Evolutionary conservation across 208 protist genomes (phyloP), one percentile per base, ranked within the genome.

Genomic region (Cochliopodium minus): DNA sequence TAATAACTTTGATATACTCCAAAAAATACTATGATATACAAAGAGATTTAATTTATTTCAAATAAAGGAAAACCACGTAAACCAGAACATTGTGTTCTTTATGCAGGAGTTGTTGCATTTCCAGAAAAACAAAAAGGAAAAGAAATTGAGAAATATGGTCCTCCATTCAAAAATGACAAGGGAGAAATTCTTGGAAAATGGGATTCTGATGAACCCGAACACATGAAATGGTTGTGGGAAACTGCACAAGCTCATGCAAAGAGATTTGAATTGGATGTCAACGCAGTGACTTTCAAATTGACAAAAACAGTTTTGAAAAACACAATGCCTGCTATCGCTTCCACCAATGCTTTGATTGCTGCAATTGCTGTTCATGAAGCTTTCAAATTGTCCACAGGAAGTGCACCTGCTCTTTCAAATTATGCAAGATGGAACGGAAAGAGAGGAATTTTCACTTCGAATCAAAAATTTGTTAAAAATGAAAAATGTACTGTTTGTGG

Each of bases 291-390:
- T 35, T 79, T 79, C 11, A 46, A 65, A 15, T 84, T 93, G 32
- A 83, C 83, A 10, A 70, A 86, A 55, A 88, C 89, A 46, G 91
- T 97, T 0, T 71, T 94, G 9, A 97, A 97, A 64, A 93, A 96
- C 57, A 94, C 98, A 53, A 93, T 98, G 59, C 94, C 95, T 1
- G 91, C 93, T 0, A 92, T 99, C 29, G 88, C 90, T 32, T 93
- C 90, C 38, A 97, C 93, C 28, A 97, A 97, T 66, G 88, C 91
- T 22, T 76, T 96, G 36, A 83, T 98, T 22, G 81, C 88, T 11
- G 81, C 79, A 17, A 74, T 81, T 29, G 90, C 82, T 28, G 80
- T 86, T 4, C 83, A 82, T 30, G 89, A 96, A 68, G 73, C 77
- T 4, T 58, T 96, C 34, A 96, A 96, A 69, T 65, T 91, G 10